A percentile compares a stretch with the other conserved stretches of the same genome.
Evolutionary conservation across 768 basidiomycete genomes (phyloP).

Genomic region (Lentinula raphanica): DNA sequence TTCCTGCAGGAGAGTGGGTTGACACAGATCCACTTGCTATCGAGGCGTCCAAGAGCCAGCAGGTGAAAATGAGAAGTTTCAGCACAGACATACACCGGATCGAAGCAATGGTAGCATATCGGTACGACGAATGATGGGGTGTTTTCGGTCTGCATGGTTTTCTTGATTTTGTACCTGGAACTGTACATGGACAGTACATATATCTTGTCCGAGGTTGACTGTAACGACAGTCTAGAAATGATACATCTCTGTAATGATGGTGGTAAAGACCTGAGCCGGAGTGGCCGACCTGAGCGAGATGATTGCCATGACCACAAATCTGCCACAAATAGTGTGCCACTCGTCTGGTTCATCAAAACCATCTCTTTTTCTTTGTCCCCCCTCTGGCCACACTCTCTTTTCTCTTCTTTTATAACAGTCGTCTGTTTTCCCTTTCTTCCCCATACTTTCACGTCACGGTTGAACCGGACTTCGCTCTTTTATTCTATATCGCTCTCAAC

Average conservation of each 20-base stretch:
- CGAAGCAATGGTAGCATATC: slow-evolving; percentile 96
- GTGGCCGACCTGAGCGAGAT: not conserved
- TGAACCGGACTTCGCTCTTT: slow-evolving; percentile 42
- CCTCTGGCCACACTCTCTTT: slow-evolving; percentile 22
- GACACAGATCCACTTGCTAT: slow-evolving; percentile 92
- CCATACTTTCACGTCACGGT: slow-evolving; percentile 30
- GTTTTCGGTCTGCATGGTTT: no score
- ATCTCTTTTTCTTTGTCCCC: slow-evolving; percentile 12
- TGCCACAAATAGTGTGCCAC: no score
- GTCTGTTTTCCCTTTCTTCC: slow-evolving; percentile 24
- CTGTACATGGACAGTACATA: slow-evolving; percentile 10
- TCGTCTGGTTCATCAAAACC: slow-evolving; percentile 10
- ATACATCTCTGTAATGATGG: no score
- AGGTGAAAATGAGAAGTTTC: slow-evolving; percentile 92
- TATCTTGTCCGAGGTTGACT: no score
- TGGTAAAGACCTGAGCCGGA: no score
- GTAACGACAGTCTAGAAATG: no score
- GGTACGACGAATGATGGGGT: slow-evolving; percentile 50
- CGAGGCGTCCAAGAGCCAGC: slow-evolving; percentile 88
- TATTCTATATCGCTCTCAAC: slow-evolving; percentile 16
- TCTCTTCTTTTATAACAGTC: slow-evolving; percentile 18
- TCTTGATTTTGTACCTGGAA: slow-evolving; percentile 7
- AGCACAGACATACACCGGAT: slow-evolving; percentile 98
- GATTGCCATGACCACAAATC: slow-evolving; percentile 27
- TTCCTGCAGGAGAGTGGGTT: slow-evolving; percentile 92